Evolutionary conservation across 2,329 filamentous ascomycete genomes (phyloP), one percentile per base, ranked within the genome.

Genomic region (Fusarium pseudonygamai): DNA sequence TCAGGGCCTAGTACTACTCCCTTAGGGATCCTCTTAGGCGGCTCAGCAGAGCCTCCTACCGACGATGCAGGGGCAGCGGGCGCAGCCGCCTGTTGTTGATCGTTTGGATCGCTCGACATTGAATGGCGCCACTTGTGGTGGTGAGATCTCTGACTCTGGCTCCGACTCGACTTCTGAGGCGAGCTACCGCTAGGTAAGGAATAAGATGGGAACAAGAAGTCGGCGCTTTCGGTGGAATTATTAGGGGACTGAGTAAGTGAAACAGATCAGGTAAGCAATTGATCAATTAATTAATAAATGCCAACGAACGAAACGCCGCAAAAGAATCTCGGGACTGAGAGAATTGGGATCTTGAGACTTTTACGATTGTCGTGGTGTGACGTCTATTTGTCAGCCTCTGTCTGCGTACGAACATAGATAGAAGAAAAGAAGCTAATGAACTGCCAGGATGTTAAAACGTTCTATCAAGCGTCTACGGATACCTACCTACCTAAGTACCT

Each of bases 1-100:
- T 96, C 93, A 72, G 92, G 92, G 50, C 92, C 93, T 40, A 96
- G 83, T 42, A 96, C 88, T 6, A 96, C 86, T 72, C 93, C 93
- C 78, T 92, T 93, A 22, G 92, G 89, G 36, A 93, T 83, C 78
- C 86, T 89, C 78, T 88, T 88, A 32, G 87, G 83, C 55, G 80
- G 75, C 67, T 82, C 82, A 28, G 75, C 73, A 59, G 73, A 73
- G 68, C 68, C 62, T 78, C 76, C 66, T 56, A 61, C 47, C 32
- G 65, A 69, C n/a, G 67, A 59, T 37, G 65, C 73, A 58, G 69
- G 68, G 53, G 75, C 60, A 50, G 77, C 63, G 47, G 76, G 68
- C 47, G 71, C 49, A 52, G 69, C 71, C 49, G 76, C 67, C 24
- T 77, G 72, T 49, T 75, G 74, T 69, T 71, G 67, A 64, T 78